A percentile compares a stretch with the other conserved stretches of the same genome.
Evolutionary conservation across 768 basidiomycete species (phyloP).

Genomic region (Brasilioporus rufonigricans): DNA sequence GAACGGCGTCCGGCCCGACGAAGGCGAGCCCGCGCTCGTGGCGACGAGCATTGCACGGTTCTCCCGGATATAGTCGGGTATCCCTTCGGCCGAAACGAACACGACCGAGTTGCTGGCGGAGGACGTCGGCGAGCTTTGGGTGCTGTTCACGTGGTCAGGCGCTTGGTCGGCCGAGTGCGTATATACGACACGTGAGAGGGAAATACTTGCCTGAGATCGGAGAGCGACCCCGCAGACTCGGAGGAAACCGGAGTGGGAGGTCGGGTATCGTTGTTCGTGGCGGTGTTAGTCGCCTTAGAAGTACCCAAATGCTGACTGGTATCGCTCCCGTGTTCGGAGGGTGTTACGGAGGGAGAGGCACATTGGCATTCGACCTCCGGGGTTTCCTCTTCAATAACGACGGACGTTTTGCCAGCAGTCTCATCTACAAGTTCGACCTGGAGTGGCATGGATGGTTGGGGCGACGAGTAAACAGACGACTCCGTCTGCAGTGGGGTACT

Average conservation of each 20-base stretch:
- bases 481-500: neutral
- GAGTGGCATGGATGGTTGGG: neutral
- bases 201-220: constrained; percentile 15
- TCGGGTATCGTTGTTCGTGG: constrained; percentile 2
- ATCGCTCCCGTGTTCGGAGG: constrained; percentile 29
- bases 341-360: constrained; percentile 23
- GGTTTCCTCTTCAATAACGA: neutral
- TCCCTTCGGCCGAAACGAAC: constrained; percentile 29
- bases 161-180: neutral
- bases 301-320: neutral
- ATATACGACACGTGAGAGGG: neutral
- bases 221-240: constrained; percentile 8
- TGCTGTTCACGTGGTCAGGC: neutral
- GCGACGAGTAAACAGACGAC: neutral
- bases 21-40: constrained; percentile 26
- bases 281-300: constrained; percentile 1
- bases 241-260: constrained; percentile 14
- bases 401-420: neutral
- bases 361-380: neutral
- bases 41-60: constrained; percentile 31
- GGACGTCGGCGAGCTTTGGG: neutral
- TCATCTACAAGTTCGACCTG: neutral
- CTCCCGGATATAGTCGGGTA: constrained; percentile 31
- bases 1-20: constrained; percentile 16
- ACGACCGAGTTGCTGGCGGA: constrained; percentile 26